A percentile compares a stretch with the other conserved stretches of the same genome.
Evolutionary conservation across 257 asterid genomes (phyloP).

Genomic region (Cynanchum wilfordii): DNA sequence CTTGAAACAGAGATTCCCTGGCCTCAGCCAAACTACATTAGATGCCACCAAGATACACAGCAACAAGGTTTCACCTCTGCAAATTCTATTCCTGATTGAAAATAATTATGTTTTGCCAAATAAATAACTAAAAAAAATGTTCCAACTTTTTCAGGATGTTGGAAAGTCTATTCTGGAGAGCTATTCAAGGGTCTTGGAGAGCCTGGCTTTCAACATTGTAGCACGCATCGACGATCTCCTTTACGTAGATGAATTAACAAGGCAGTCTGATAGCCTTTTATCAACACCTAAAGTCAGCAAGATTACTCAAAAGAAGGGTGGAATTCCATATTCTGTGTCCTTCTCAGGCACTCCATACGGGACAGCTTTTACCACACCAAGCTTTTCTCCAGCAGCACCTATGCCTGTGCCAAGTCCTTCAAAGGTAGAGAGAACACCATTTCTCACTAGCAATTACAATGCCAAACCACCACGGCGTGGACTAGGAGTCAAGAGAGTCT

Average conservation of each 20-base stretch:
- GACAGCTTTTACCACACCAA: slow-evolving; percentile 52
- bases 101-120: no score
- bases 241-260: slow-evolving; percentile 69
- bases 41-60: slow-evolving; percentile 77
- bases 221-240: slow-evolving; percentile 82
- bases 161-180: slow-evolving; percentile 92
- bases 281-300: slow-evolving; percentile 32
- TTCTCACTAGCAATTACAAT: slow-evolving; percentile 25
- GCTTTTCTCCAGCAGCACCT: slow-evolving; percentile 54
- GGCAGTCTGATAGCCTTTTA: slow-evolving; percentile 47
- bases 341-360: slow-evolving; percentile 64
- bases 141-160: slow-evolving; percentile 71
- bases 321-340: slow-evolving; percentile 35
- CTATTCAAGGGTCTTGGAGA: slow-evolving; percentile 96
- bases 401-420: slow-evolving; percentile 42
- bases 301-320: slow-evolving; percentile 45
- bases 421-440: slow-evolving; percentile 60
- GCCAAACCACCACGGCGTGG: slow-evolving; percentile 61
- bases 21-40: slow-evolving; percentile 68
- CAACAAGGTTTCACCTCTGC: slow-evolving; percentile 57
- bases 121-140: no score
- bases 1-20: slow-evolving; percentile 75
- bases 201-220: slow-evolving; percentile 72
- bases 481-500: slow-evolving; percentile 64
- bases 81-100: background rate